These are phyloP conservation scores for Podaxis sp. DNA, from an alignment of 768 basidiomycete genomes.

Conservation along the genomic window DNA sequence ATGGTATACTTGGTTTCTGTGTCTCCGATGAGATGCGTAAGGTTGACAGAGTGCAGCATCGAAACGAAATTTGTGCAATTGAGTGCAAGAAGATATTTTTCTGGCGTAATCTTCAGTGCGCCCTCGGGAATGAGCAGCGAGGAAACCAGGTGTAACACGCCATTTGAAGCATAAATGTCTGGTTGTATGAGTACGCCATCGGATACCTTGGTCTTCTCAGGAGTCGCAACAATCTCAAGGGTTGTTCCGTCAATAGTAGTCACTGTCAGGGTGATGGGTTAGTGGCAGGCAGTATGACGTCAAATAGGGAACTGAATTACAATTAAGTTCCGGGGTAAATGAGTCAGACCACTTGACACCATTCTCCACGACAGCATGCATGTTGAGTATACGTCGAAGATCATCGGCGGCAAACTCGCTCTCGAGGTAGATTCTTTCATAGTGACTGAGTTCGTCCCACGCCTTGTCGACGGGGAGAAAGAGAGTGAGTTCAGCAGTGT, in stretches of 20 bases:
- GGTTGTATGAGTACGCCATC: slow-evolving; percentile 59
- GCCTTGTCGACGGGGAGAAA: slow-evolving; percentile 88
- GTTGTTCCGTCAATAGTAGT: slow-evolving; percentile 64
- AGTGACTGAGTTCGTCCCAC: slow-evolving; percentile 69
- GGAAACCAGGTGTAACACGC: slow-evolving; percentile 88
- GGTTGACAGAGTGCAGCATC: slow-evolving; percentile 77
- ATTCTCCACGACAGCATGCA: slow-evolving; percentile 63
- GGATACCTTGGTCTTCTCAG: slow-evolving; percentile 52
- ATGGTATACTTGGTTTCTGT: slow-evolving; percentile 76
- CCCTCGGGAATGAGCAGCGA: slow-evolving; percentile 75
- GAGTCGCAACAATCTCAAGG: slow-evolving; percentile 54
- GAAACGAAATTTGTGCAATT: slow-evolving; percentile 91
- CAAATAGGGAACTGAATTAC: slow-evolving; percentile 35
- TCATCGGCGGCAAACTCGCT: slow-evolving; percentile 84
- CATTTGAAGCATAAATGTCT: slow-evolving; percentile 92
- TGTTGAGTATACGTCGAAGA: slow-evolving; percentile 68
- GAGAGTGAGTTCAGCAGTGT: slow-evolving; percentile 71
- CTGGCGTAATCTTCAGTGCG: slow-evolving; percentile 79
- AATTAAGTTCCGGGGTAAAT: slow-evolving; percentile 43
- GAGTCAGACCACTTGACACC: slow-evolving; percentile 66
- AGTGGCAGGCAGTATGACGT: slow-evolving; percentile 2
- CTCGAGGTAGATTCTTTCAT: slow-evolving; percentile 86
- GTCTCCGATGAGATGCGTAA: slow-evolving; percentile 67
- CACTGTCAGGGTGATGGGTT: slow-evolving; percentile 39
- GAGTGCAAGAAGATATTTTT: slow-evolving; percentile 90